Percentiles rank a stretch among this genome's conserved stretches.
Conservation (phyloP, 2,329 filamentous ascomycete genomes). For the Byssochlamys sp. region DNA sequence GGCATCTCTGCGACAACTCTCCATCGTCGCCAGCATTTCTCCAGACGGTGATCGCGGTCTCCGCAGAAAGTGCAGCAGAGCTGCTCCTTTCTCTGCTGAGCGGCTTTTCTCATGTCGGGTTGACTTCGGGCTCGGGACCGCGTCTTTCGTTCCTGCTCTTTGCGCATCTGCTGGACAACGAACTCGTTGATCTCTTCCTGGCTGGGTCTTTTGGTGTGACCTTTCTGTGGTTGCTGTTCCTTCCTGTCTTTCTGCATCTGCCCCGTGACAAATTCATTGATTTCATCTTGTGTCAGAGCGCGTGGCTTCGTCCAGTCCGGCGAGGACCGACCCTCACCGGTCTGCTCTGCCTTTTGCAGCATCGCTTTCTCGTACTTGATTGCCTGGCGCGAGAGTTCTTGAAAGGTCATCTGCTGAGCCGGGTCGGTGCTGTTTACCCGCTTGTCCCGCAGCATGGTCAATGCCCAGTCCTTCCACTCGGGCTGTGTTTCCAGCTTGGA, state of each 20-base stretch:
- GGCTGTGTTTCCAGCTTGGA: constrained; percentile 16
- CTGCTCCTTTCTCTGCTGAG: not conserved
- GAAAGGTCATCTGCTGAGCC: constrained; percentile 13
- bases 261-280: constrained; percentile 18
- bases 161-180: constrained; percentile 18
- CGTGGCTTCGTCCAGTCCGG: constrained; percentile 2
- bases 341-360: not conserved
- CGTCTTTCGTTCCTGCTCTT: constrained; percentile 13
- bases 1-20: constrained; percentile 16
- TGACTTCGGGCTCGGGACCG: constrained; percentile 14
- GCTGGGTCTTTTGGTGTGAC: constrained; percentile 16
- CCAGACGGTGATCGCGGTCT: constrained; percentile 11
- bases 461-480: constrained; percentile 18
- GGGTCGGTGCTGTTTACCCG: constrained; percentile 12
- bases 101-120: constrained; percentile 8
- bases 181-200: constrained; percentile 23
- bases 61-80: constrained; percentile 15
- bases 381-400: constrained; percentile 14
- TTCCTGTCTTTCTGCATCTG: constrained; percentile 13
- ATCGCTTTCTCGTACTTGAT: constrained; percentile 12
- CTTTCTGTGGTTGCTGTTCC: constrained; percentile 2
- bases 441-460: constrained; percentile 15
- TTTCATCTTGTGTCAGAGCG: constrained; percentile 16
- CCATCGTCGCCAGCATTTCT: constrained; percentile 17
- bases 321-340: not conserved